Evolutionary conservation across 495 filamentous ascomycete genomes (phyloP).

Genomic region (Podospora australis): DNA sequence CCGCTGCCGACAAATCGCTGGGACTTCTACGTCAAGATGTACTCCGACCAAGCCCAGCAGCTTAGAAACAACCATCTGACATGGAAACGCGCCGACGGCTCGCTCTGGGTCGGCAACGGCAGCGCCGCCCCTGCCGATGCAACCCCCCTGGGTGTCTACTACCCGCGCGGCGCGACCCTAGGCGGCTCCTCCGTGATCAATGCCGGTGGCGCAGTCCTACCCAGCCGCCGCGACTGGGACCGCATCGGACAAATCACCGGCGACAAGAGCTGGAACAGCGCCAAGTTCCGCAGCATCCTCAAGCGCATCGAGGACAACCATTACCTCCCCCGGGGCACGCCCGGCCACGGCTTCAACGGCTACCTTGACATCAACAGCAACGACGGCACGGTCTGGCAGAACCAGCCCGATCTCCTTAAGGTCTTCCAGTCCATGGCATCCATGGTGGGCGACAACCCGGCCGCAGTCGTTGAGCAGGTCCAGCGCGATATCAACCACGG

Average conservation of each 20-base stretch:
- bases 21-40: slow-evolving; percentile 37
- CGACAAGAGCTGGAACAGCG: slow-evolving; percentile 35
- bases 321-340: slow-evolving; percentile 40
- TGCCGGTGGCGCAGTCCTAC: slow-evolving; percentile 31
- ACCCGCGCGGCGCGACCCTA: slow-evolving; percentile 41
- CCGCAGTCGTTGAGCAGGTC: slow-evolving; percentile 13
- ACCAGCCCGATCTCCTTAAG: slow-evolving; percentile 25
- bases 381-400: slow-evolving; percentile 33
- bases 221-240: slow-evolving; percentile 41
- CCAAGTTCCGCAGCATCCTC: slow-evolving; percentile 40
- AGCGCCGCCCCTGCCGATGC: slow-evolving; percentile 30
- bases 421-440: slow-evolving; percentile 29
- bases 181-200: slow-evolving; percentile 44
- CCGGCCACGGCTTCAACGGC: slow-evolving; percentile 51
- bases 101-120: slow-evolving; percentile 26
- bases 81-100: slow-evolving; percentile 22
- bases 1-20: slow-evolving; percentile 28
- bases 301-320: slow-evolving; percentile 46
- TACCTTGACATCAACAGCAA: slow-evolving; percentile 40
- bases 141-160: slow-evolving; percentile 36
- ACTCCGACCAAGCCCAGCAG: slow-evolving; percentile 24
- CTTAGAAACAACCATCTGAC: slow-evolving; percentile 32
- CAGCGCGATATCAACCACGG: slow-evolving; percentile 45
- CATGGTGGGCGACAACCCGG: slow-evolving; percentile 11
- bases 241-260: slow-evolving; percentile 39